Base-by-base conservation (phyloP, 1,284 basidiomycete genomes). In the Sanghuangporus weigelae region DNA sequence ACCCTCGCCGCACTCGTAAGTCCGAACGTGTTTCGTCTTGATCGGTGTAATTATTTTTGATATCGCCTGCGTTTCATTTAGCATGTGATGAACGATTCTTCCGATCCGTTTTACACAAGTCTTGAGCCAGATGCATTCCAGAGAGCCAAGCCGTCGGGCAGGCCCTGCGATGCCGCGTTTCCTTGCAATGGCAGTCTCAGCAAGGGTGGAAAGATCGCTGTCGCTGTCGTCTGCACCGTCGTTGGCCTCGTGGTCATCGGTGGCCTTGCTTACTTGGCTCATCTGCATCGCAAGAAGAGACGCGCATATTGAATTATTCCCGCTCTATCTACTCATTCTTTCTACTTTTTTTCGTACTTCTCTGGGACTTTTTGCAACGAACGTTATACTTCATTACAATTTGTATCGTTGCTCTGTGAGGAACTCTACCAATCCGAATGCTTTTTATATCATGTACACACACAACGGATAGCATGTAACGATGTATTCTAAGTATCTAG, bases 41-140 rank as follows among this genome's bases (percentile, higher is more conserved):
- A 16, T 21, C 42, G 19, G 21, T 44, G 5, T n/a, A 1, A 19
- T 21, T 1, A 23, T 46, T 46, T 44, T 49, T 11, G 10, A 49
- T 44, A 12, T 5, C 2, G 3, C 0, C 2, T 59, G 35, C 10
- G 11, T 4, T 21, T 35, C 23, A 16, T 10, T 16, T 31, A 60
- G 78, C 85, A 87, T 62, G 80, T 87, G 49, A 71, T 88, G 62
- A 86, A 82, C 66, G 84, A 86, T 65, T 81, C 81, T 1, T 76
- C 78, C n/a, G 92, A 96, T 69, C 94, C 94, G 0, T 92, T 81
- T 75, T 96, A 86, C 72, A 91, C 89, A 26, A 74, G 78, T 11
- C 76, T 95, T 39, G 74, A 84, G 71, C 83, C 81, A 0, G 90
- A 89, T 40, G 84, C 82, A 53, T 93, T 89, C 72, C 79, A 78